Evolutionary conservation across 495 filamentous ascomycete species (phyloP).

Genomic region (Articulospora tetracladia): DNA sequence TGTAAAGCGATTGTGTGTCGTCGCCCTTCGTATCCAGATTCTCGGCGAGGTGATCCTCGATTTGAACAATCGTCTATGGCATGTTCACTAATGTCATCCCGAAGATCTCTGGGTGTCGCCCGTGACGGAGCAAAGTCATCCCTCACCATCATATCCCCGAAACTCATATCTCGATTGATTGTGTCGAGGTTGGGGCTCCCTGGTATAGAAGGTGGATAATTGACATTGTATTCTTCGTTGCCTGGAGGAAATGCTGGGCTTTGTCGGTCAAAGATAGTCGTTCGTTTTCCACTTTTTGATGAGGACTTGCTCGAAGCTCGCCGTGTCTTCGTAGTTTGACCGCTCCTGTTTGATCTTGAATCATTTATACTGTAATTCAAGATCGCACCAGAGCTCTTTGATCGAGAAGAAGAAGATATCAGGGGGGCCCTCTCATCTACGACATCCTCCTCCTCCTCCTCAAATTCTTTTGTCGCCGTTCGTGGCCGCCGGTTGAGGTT

Average conservation of each 20-base stretch:
- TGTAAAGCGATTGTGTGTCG: slow-evolving; percentile 44
- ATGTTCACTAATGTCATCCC: slow-evolving; percentile 34
- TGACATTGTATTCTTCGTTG: slow-evolving; percentile 70
- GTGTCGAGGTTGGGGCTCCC: slow-evolving; percentile 61
- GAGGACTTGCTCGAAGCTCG: slow-evolving; percentile 34
- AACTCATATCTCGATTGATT: slow-evolving; percentile 51
- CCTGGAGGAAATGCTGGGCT: slow-evolving; percentile 27
- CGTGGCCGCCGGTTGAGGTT: slow-evolving; percentile 13
- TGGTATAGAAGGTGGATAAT: slow-evolving; percentile 94
- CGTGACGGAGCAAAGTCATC: slow-evolving; percentile 43
- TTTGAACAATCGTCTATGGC: slow-evolving; percentile 40
- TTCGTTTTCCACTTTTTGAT: slow-evolving; percentile 33
- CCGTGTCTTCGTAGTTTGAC: slow-evolving; percentile 26
- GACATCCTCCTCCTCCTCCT: slow-evolving; percentile 35
- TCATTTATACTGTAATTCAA: slow-evolving; percentile 12
- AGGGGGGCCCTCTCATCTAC: slow-evolving; percentile 57
- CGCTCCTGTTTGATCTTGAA: slow-evolving; percentile 1
- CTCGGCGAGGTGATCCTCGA: slow-evolving; percentile 21
- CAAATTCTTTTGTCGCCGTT: slow-evolving; percentile 30
- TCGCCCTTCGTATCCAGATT: slow-evolving; percentile 34
- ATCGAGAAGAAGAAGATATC: slow-evolving; percentile 37
- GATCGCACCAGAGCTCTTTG: slow-evolving; percentile 18
- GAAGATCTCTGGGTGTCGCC: slow-evolving; percentile 38
- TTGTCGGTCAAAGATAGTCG: slow-evolving; percentile 25
- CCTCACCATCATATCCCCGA: slow-evolving; percentile 75